These are phyloP conservation scores for Solanum bulbocastanum DNA, from an alignment of 257 asterid species.

Conservation along the genomic window DNA sequence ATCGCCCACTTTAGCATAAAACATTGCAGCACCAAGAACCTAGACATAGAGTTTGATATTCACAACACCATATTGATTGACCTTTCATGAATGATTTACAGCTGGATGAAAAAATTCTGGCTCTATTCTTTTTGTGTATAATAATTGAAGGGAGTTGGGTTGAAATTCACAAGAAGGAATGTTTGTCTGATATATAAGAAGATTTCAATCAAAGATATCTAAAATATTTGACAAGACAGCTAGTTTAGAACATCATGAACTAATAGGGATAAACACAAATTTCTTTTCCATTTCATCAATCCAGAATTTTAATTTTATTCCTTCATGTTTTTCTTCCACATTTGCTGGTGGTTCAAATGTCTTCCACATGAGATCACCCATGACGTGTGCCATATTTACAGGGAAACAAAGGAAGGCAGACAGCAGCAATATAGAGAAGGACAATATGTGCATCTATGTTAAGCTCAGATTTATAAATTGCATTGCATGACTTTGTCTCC, in stretches of 20 bases:
- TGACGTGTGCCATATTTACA: neutral
- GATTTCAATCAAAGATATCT: neutral
- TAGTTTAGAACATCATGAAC: neutral
- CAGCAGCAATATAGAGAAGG: neutral
- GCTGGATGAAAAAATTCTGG: neutral
- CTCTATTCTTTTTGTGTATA: neutral
- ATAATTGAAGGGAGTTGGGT: neutral
- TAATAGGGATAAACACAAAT: neutral
- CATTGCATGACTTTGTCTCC: neutral
- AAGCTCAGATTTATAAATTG: neutral
- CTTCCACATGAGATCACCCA: neutral
- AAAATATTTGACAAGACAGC: neutral
- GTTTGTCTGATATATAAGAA: neutral
- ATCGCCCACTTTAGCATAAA: constrained; percentile 92
- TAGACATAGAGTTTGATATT: constrained; percentile 10
- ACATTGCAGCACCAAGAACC: constrained; percentile 99
- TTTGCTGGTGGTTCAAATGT: neutral
- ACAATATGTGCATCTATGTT: neutral
- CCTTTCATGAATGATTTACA: neutral
- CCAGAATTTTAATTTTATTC: neutral
- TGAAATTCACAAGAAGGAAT: neutral
- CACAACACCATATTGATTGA: neutral
- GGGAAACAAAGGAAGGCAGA: neutral
- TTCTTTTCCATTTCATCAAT: neutral
- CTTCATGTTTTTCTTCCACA: neutral